A percentile compares a stretch with the other conserved stretches of the same genome.
phyloP scores from a whole-genome alignment of 148 eudicot genomes.

The Heliosperma pusillum region DNA sequence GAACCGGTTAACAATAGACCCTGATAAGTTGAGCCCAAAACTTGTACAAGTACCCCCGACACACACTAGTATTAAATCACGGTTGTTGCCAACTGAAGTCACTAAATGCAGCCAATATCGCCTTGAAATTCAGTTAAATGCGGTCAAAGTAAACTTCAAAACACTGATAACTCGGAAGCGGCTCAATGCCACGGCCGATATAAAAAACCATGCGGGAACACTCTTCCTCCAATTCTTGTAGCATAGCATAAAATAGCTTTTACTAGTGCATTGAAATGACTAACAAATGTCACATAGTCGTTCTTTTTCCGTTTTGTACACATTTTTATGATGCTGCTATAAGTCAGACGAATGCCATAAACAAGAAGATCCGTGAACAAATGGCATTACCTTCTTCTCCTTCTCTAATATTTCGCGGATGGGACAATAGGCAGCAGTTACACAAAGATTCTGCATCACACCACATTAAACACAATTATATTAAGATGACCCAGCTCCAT shows the following conservation, averaged over 20 bases:
- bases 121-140: too few species aligned
- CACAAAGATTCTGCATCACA: constrained; percentile 75
- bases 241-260: background rate
- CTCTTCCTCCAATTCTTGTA: background rate
- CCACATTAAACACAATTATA: constrained; percentile 2
- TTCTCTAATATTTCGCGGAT: constrained; percentile 86
- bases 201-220: too few species aligned
- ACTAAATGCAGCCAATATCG: too few species aligned
- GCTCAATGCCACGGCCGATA: too few species aligned
- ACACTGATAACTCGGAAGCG: too few species aligned
- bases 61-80: too few species aligned
- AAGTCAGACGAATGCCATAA: background rate
- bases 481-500: background rate
- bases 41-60: too few species aligned
- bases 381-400: constrained; percentile 65
- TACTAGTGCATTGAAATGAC: background rate
- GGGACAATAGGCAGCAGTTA: constrained; percentile 93
- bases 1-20: too few species aligned
- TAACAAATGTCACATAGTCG: background rate
- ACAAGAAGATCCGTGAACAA: background rate
- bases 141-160: too few species aligned
- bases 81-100: too few species aligned
- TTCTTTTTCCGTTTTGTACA: background rate
- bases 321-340: background rate
- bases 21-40: too few species aligned